phyloP scores from a whole-genome alignment of 1,139 yeast genomes.

The Eremothecium gossypii region DNA sequence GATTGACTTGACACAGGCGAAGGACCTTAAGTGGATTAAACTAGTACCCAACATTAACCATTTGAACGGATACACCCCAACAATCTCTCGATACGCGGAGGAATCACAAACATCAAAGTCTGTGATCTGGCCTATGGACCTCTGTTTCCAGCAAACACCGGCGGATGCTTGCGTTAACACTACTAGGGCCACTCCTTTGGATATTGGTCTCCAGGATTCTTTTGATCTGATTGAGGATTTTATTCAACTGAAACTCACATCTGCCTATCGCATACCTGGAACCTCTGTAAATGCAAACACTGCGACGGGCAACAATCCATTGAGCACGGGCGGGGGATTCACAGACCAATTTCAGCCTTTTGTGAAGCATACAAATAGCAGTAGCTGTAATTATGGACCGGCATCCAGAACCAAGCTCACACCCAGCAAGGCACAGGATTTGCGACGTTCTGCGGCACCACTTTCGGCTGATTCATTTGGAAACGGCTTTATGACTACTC shows the following conservation, averaged over 20 bases:
- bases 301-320: constrained; percentile 20
- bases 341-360: constrained; percentile 27
- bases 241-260: constrained; percentile 31
- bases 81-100: constrained; percentile 46
- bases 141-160: constrained; percentile 47
- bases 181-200: constrained; percentile 4
- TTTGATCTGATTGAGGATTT: constrained; percentile 32
- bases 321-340: constrained; percentile 29
- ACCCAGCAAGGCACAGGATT: constrained; percentile 11
- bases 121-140: constrained; percentile 62
- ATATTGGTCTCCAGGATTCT: constrained; percentile 23
- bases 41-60: constrained; percentile 59
- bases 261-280: constrained; percentile 31
- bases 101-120: constrained; percentile 46
- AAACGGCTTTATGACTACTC: constrained; percentile 21
- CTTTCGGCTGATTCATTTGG: constrained; percentile 15
- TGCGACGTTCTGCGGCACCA: constrained; percentile 11
- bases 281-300: constrained; percentile 17
- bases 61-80: constrained; percentile 58
- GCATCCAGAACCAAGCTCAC: constrained; percentile 7
- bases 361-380: constrained; percentile 16
- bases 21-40: constrained; percentile 47
- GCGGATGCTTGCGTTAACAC: constrained; percentile 6
- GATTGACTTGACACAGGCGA: constrained; percentile 31
- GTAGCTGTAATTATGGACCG: constrained; percentile 6